phyloP scores from a whole-genome alignment of 2,329 filamentous ascomycete species.

The Apiospora malaysiana region DNA sequence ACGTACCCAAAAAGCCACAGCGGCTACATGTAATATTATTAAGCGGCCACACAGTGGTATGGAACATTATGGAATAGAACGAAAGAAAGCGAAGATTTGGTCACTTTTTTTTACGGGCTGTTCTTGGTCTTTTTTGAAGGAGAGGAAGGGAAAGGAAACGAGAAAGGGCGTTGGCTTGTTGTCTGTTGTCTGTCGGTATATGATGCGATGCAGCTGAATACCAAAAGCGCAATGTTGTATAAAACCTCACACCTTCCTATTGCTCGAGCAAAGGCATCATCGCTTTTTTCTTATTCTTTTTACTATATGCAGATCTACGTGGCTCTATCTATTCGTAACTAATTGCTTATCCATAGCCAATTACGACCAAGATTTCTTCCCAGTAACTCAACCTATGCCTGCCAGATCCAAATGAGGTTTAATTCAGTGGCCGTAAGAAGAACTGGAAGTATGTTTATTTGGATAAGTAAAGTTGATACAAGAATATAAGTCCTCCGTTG shows the following conservation, averaged over 20 bases:
- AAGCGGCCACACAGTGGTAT: neutral
- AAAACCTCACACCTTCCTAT: neutral
- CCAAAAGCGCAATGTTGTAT: constrained; percentile 13
- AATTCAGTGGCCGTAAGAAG: too few species aligned
- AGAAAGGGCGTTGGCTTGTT: neutral
- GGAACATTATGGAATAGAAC: neutral
- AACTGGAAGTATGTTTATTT: too few species aligned
- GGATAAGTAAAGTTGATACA: too few species aligned
- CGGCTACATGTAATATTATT: constrained; percentile 14
- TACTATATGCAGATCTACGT: neutral
- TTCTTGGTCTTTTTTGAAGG: constrained; percentile 6
- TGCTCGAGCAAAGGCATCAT: neutral
- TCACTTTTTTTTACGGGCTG: neutral
- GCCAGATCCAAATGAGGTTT: too few species aligned
- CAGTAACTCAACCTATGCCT: neutral
- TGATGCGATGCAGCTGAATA: constrained; percentile 13
- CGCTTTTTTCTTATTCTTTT: neutral
- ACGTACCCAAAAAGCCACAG: neutral
- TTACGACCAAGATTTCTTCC: neutral
- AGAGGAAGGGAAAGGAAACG: neutral
- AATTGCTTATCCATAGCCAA: neutral
- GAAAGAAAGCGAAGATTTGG: neutral
- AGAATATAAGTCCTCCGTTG: too few species aligned
- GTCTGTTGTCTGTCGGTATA: neutral
- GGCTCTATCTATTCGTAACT: neutral